Evolutionary conservation across 805 yeast genomes (phyloP).

Genomic region (Candida sanyiensis): DNA sequence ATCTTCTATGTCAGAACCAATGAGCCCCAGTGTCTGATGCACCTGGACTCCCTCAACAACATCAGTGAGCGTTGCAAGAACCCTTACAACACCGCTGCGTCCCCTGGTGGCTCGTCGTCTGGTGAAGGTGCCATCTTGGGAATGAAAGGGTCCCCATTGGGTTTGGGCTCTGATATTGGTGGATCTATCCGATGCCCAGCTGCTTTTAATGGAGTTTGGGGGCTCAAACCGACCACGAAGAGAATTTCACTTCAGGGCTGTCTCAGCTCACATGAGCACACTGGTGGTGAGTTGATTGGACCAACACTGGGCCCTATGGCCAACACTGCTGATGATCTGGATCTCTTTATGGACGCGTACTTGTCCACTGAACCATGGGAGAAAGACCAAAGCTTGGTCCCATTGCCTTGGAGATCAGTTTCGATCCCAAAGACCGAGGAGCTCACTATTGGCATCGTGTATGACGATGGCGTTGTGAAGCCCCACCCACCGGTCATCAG

Average conservation of each 20-base stretch:
- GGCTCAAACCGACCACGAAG: slow-evolving; percentile 57
- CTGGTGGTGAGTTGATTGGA: slow-evolving; percentile 47
- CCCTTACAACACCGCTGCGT: slow-evolving; percentile 49
- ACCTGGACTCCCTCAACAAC: slow-evolving; percentile 55
- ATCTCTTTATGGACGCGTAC: slow-evolving; percentile 57
- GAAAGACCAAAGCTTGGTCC: slow-evolving; percentile 31
- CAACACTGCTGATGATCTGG: slow-evolving; percentile 59
- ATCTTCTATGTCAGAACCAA: slow-evolving; percentile 60
- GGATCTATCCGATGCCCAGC: slow-evolving; percentile 68
- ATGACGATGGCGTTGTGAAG: slow-evolving; percentile 58
- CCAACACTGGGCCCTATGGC: slow-evolving; percentile 69
- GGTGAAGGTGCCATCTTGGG: slow-evolving; percentile 66
- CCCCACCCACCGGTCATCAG: slow-evolving; percentile 63
- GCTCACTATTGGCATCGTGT: slow-evolving; percentile 56
- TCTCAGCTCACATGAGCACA: slow-evolving; percentile 12
- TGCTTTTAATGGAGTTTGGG: slow-evolving; percentile 55
- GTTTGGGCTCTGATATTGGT: slow-evolving; percentile 68
- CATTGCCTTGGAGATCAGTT: slow-evolving; percentile 37
- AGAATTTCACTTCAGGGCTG: slow-evolving; percentile 36
- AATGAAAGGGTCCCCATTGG: slow-evolving; percentile 54
- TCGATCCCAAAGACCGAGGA: slow-evolving; percentile 32
- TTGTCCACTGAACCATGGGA: slow-evolving; percentile 50
- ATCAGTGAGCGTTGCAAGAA: slow-evolving; percentile 55
- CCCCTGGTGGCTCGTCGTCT: slow-evolving; percentile 70
- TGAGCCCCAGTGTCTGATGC: slow-evolving; percentile 69